Conservation (phyloP, 2,329 filamentous ascomycete genomes). For the Knoxdaviesia capensis region DNA sequence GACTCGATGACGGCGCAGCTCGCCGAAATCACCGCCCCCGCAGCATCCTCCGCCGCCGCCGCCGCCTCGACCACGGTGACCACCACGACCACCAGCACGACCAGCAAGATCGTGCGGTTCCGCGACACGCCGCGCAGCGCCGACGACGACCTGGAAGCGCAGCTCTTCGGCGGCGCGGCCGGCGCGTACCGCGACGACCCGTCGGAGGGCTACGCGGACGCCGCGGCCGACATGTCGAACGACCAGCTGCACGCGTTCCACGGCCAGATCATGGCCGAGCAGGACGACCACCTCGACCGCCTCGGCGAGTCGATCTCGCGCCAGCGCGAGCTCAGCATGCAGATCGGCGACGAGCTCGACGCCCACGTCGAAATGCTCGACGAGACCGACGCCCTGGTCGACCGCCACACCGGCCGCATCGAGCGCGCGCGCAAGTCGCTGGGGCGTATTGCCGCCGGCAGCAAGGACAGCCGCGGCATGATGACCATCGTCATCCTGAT, state of each 20-base stretch:
- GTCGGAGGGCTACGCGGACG: constrained; percentile 34
- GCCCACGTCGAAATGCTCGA: constrained; percentile 76
- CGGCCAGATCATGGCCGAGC: constrained; percentile 58
- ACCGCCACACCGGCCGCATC: constrained; percentile 59
- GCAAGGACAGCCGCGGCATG: constrained; percentile 76
- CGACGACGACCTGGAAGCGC: constrained; percentile 14
- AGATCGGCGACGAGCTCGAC: constrained; percentile 91
- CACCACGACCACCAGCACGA: constrained; percentile 14
- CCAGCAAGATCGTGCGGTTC: constrained; percentile 68
- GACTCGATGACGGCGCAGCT: constrained; percentile 65
- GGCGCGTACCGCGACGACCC: constrained; percentile 26
- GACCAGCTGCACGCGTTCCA: constrained; percentile 78
- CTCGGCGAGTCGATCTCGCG: constrained; percentile 72
- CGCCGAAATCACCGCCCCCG: constrained; percentile 42
- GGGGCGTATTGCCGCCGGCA: constrained; percentile 50
- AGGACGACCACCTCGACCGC: constrained; percentile 82
- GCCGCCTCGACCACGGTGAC: constrained; percentile 6
- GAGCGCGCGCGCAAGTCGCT: constrained; percentile 56
- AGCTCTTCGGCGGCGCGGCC: constrained; percentile 23
- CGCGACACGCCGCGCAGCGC: constrained; percentile 36
- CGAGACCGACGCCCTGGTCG: constrained; percentile 66
- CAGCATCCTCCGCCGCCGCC: constrained; percentile 19
- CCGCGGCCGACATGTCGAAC: constrained; percentile 47
- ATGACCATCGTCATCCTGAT: constrained; percentile 65
- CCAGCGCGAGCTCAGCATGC: constrained; percentile 81